Evolutionary conservation across 2,329 filamentous ascomycete genomes (phyloP).

Genomic region (Blastomyces parvus): DNA sequence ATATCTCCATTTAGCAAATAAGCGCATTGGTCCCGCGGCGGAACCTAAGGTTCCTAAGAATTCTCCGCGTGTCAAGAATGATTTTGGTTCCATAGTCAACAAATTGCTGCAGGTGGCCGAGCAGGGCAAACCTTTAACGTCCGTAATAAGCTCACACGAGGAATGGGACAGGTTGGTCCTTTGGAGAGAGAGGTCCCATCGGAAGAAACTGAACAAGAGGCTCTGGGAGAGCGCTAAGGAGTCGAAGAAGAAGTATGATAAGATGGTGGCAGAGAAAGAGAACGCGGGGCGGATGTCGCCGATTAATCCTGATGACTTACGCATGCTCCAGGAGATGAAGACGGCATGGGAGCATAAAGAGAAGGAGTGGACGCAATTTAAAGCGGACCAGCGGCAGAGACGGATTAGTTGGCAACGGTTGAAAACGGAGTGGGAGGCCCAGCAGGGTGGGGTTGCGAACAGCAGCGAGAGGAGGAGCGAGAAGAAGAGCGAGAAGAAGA

Average conservation of each 20-base stretch:
- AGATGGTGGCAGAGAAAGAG: background rate
- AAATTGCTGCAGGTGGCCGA: background rate
- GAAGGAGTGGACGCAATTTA: no score
- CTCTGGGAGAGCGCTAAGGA: background rate
- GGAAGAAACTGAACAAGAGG: background rate
- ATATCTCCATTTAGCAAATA: no score
- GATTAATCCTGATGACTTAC: no score
- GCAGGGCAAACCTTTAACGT: background rate
- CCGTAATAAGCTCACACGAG: background rate
- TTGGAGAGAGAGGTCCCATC: background rate
- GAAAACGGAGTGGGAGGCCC: no score
- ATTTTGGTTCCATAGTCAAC: background rate
- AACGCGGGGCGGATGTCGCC: background rate
- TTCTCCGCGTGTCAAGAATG: background rate
- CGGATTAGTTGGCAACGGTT: no score
- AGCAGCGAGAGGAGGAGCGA: no score
- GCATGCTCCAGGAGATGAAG: no score
- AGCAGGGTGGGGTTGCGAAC: no score
- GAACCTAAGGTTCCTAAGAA: background rate
- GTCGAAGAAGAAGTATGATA: background rate
- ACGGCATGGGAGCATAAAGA: no score
- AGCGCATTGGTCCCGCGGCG: no score
- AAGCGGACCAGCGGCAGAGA: no score
- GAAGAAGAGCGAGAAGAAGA: no score
- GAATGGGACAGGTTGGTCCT: background rate